Evolutionary conservation across 2,329 filamentous ascomycete genomes (phyloP).

Genomic region (Talaromyces sp.): DNA sequence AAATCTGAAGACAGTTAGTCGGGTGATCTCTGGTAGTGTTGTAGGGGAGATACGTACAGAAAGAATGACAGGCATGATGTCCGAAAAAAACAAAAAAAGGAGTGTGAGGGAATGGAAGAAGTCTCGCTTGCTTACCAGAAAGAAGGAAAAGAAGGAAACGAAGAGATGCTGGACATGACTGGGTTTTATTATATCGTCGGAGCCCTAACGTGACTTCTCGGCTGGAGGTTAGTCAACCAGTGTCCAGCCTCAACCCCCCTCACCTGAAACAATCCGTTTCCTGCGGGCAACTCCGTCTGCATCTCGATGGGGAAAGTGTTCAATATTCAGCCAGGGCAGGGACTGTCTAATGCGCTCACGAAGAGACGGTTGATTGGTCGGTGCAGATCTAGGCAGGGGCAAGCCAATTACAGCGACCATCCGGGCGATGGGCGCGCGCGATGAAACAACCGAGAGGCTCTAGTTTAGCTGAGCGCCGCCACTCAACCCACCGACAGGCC

Average conservation of each 20-base stretch:
- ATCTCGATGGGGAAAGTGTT: not conserved
- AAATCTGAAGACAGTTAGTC: constrained; percentile 8
- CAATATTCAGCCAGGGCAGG: constrained; percentile 3
- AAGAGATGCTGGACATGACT: not conserved
- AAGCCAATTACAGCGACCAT: not conserved
- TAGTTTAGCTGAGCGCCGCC: not conserved
- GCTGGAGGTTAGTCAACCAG: no score
- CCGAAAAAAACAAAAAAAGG: constrained; percentile 8
- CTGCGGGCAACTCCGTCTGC: not conserved
- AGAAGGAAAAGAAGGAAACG: not conserved
- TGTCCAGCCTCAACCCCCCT: not conserved
- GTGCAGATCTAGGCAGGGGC: constrained; percentile 8
- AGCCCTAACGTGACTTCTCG: not conserved
- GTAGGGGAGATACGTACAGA: constrained; percentile 1
- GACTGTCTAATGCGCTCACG: not conserved
- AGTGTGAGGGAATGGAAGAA: constrained; percentile 17
- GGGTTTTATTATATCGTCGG: not conserved
- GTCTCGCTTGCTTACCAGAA: constrained; percentile 18
- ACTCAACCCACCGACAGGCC: not conserved
- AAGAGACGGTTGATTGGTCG: not conserved
- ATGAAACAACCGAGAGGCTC: constrained; percentile 1
- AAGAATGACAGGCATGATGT: constrained; percentile 18
- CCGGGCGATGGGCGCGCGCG: not conserved
- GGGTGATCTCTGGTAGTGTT: not conserved
- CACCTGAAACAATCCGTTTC: constrained; percentile 5